These are phyloP conservation scores for Moelleriella libera DNA, from an alignment of 2,329 filamentous ascomycete genomes.

Conservation along the genomic window DNA sequence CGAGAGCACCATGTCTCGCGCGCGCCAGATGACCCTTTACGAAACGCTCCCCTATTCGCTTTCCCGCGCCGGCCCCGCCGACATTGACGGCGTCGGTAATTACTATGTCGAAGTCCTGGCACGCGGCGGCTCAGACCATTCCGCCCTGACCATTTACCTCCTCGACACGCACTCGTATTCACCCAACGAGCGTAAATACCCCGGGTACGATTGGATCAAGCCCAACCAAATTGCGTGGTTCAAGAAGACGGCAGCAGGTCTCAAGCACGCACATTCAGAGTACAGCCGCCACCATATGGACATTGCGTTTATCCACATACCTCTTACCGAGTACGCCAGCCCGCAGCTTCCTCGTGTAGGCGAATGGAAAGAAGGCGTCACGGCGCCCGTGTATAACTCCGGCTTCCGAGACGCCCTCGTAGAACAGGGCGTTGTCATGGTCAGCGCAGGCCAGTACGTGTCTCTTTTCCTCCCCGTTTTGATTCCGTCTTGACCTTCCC, in stretches of 20 bases:
- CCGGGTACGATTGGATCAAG: constrained; percentile 98
- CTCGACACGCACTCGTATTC: constrained; percentile 89
- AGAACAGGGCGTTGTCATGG: constrained; percentile 71
- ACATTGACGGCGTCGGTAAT: constrained; percentile 84
- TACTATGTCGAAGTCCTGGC: constrained; percentile 86
- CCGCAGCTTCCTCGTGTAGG: constrained; percentile 46
- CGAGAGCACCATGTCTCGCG: constrained; percentile 66
- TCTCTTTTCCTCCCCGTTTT: not conserved
- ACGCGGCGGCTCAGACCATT: constrained; percentile 65
- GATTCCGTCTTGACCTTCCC: not conserved
- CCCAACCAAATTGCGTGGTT: constrained; percentile 93
- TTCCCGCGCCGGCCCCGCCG: constrained; percentile 66
- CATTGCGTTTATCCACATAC: constrained; percentile 94
- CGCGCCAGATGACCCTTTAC: constrained; percentile 71
- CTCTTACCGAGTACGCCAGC: constrained; percentile 73
- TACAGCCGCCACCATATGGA: constrained; percentile 93
- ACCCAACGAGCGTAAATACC: constrained; percentile 73
- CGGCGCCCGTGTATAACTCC: constrained; percentile 78
- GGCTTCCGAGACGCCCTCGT: constrained; percentile 86
- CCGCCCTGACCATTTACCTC: constrained; percentile 86
- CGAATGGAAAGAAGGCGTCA: constrained; percentile 68
- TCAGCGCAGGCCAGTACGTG: constrained; percentile 79
- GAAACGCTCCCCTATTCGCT: constrained; percentile 82
- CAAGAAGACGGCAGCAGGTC: constrained; percentile 54
- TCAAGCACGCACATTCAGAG: constrained; percentile 66